Conservation (phyloP, 352 stramenopile species). For the Aphanomyces cochlioides region DNA sequence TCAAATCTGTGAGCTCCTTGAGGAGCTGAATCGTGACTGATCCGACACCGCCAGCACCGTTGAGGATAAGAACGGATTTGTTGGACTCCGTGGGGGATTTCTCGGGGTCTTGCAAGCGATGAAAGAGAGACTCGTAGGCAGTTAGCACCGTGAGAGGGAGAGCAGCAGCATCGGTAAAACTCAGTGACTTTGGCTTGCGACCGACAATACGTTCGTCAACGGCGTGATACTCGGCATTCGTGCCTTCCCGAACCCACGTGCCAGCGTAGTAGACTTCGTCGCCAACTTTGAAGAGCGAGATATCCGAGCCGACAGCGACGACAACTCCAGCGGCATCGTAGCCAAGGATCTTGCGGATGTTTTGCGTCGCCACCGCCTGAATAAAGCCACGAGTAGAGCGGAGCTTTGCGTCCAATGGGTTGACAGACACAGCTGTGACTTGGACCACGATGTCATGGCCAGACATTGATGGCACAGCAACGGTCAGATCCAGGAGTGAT, state of each 20-base stretch:
- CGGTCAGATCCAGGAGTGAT: background rate
- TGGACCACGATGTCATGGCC: background rate
- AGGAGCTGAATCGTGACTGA: constrained; percentile 19
- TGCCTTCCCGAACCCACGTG: background rate
- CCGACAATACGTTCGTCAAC: constrained; percentile 19
- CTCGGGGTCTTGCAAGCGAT: constrained; percentile 1
- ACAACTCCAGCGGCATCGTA: constrained; percentile 26
- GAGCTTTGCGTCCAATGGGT: background rate
- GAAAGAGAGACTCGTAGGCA: constrained; percentile 7
- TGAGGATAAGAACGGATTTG: constrained; percentile 1
- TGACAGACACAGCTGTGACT: background rate
- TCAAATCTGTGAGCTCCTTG: constrained; percentile 22
- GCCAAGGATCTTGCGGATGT: constrained; percentile 10
- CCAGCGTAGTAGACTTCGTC: constrained; percentile 28
- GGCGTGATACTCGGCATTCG: constrained; percentile 15
- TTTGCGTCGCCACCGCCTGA: background rate
- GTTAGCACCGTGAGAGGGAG: constrained; percentile 17
- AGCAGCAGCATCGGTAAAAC: constrained; percentile 21
- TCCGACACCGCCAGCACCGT: constrained; percentile 20
- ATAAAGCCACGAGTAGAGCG: background rate
- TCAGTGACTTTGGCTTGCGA: constrained; percentile 2
- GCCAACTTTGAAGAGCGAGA: constrained; percentile 14
- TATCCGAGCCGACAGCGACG: constrained; percentile 9
- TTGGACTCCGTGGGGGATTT: constrained; percentile 1
- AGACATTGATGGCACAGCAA: background rate